Evolutionary conservation across 345 rosid genomes (phyloP), one percentile per base, ranked within the genome.

Genomic region (Salix dunnii): DNA sequence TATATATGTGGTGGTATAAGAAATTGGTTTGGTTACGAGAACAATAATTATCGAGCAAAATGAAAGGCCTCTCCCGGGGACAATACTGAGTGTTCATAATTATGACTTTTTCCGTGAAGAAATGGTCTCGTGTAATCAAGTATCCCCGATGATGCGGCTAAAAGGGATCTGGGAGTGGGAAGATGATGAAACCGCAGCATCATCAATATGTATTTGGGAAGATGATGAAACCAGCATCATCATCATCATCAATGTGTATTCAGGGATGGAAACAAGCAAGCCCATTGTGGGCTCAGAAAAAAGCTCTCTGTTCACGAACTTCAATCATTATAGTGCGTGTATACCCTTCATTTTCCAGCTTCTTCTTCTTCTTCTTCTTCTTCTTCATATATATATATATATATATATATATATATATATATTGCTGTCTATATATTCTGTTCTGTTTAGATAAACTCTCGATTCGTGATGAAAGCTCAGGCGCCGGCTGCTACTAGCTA

Each of bases 231-330:
- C 35, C 68, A 30, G 68, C 68, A 65, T 2, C 67, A 63, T 30
- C 68, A 18, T 9, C 7, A 38, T 7, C 36, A 33, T 33, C 7
- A 5, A 2, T 65, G 33, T 65, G 68, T 6, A 35, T 35, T 8
- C 13, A 66, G 23, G 69, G 36, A 20, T 66, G 69, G 69, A 35
- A 66, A 66, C 69, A 66, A 66, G 69, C 69, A 35, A 35, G 27
- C 27, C 40, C 21, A 20, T 14, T 35, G 69, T 66, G 69, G 69
- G 69, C 40, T 14, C 40, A 6, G 1, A 18, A 3, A 8, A 36
- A 30, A 17, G 21, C 5, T 30, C 14, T 66, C 6, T 66, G 9
- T 2, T 9, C 20, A 30, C 46, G 46, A 66, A 66, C 17, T 1
- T 30, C 6, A 33, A 35, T 35, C 0, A 33, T 66, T 33, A 5